Evolutionary conservation across 805 yeast species (phyloP), one percentile per base, ranked within the genome.

Genomic region (Metschnikowia anglica): DNA sequence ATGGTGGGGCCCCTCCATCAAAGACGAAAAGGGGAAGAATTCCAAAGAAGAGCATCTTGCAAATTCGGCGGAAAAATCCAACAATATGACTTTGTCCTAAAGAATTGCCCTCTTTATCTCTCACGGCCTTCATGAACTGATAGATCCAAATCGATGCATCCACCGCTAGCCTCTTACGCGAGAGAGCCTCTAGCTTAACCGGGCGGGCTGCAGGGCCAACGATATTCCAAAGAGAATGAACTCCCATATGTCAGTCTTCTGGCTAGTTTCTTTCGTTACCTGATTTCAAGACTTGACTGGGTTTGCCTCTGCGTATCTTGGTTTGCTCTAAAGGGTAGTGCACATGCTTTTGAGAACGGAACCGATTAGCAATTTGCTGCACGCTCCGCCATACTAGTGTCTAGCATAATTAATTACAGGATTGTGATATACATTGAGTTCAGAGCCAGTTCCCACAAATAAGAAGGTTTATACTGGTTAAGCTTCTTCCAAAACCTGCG

Each of bases 91-190:
- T 83, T 47, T 81, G 85, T 23, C 76, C 73, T 46, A 90, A 61
- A 0, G 87, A 77, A 46, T 84, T 79, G 6, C 98, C 99, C 23
- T 85, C 84, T 29, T 78, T 66, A 60, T 89, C 96, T 52, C 98
- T 75, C 17, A 93, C 95, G 1, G 98, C 98, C 61, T 91, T 93
- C 50, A 93, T 70, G 58, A 93, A 93, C 62, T 93, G 99, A 60
- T 93, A 93, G 41, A 93, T 85, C 99, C 99, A 93, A 50, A 93
- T 93, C 2, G 98, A 91, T 1, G 99, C 99, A 71, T 93, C 99
- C 6, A 93, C 91, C 0, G 99, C 99, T 54, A 93, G 69, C 40
- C 76, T 72, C 59, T 83, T 85, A 44, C 89, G 81, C 17, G 85
- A 77, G 26, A 93, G 72, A 0, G 95, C 82, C 60, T 91, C 98